These are phyloP conservation scores for Fonsecaea multimorphosa DNA, from an alignment of 2,329 filamentous ascomycete species.

Conservation along the genomic window DNA sequence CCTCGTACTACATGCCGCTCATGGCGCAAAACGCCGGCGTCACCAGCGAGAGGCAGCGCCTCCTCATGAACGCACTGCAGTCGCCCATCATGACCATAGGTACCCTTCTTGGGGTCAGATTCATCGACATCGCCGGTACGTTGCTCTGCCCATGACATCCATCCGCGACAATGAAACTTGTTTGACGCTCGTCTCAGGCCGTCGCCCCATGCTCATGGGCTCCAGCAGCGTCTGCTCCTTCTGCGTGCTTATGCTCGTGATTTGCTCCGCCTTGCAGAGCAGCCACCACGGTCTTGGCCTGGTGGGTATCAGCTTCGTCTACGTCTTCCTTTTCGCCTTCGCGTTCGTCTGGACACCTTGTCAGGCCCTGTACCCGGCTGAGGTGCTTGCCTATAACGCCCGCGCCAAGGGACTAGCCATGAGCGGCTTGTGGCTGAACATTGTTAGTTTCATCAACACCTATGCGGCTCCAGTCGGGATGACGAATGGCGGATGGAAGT, in stretches of 20 bases:
- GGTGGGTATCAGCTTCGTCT: constrained; percentile 58
- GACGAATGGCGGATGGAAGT: constrained; percentile 58
- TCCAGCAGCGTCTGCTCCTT: constrained; percentile 33
- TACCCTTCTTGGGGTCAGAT: constrained; percentile 53
- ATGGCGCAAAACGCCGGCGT: constrained; percentile 48
- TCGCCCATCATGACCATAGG: constrained; percentile 52
- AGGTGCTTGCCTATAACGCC: constrained; percentile 59
- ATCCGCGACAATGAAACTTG: background rate
- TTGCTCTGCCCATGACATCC: background rate
- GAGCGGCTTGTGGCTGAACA: background rate
- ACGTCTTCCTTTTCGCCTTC: constrained; percentile 61
- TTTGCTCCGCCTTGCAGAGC: constrained; percentile 44
- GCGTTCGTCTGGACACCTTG: constrained; percentile 55
- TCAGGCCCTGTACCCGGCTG: constrained; percentile 58
- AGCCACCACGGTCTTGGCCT: constrained; percentile 41
- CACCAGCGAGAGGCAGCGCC: constrained; percentile 45
- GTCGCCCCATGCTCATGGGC: constrained; percentile 46
- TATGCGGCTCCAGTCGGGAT: constrained; percentile 57
- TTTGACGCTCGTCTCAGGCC: constrained; percentile 42
- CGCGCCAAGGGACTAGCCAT: constrained; percentile 58
- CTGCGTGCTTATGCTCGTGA: constrained; percentile 42
- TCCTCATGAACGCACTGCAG: constrained; percentile 51
- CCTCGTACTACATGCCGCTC: constrained; percentile 46
- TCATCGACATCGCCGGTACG: constrained; percentile 49
- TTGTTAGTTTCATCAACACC: constrained; percentile 51